Conservation (phyloP, 2,329 filamentous ascomycete genomes). For the Colletotrichum euphorbiae region DNA sequence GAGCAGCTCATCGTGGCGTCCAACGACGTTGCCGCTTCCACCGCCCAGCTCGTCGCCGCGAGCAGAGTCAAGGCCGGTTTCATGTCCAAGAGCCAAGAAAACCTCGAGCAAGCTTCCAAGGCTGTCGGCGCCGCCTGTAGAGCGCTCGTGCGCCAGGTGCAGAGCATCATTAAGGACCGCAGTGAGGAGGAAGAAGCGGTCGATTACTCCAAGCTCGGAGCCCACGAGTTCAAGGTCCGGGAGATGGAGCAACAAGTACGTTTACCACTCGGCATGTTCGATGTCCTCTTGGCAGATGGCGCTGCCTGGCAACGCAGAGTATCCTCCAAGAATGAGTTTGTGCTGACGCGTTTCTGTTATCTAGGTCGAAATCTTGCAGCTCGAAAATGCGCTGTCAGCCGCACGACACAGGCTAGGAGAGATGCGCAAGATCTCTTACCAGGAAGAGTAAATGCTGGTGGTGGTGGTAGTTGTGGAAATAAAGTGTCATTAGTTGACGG, state of each 20-base stretch:
- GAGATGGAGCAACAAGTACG: conserved; percentile 99
- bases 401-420: conserved; percentile 89
- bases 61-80: conserved; percentile 97
- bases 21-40: conserved; percentile 96
- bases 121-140: conserved; percentile 92
- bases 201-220: conserved; percentile 88
- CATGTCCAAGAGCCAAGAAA: conserved; percentile 97
- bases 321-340: background rate
- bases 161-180: conserved; percentile 91
- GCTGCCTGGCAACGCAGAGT: background rate
- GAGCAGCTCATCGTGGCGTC: conserved; percentile 98
- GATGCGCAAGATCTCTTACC: conserved; percentile 98
- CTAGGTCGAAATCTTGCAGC: conserved; percentile 94
- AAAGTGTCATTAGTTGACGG: background rate
- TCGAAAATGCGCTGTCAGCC: conserved; percentile 86
- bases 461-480: background rate
- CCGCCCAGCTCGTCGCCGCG: conserved; percentile 94
- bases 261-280: conserved; percentile 19
- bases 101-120: conserved; percentile 89
- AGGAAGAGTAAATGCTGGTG: conserved; percentile 69
- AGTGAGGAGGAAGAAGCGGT: conserved; percentile 82
- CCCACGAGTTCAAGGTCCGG: conserved; percentile 97
- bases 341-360: conserved; percentile 17
- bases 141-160: conserved; percentile 89
- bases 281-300: background rate